Conservation (phyloP, 345 rosid genomes). For the Excoecaria agallocha region DNA sequence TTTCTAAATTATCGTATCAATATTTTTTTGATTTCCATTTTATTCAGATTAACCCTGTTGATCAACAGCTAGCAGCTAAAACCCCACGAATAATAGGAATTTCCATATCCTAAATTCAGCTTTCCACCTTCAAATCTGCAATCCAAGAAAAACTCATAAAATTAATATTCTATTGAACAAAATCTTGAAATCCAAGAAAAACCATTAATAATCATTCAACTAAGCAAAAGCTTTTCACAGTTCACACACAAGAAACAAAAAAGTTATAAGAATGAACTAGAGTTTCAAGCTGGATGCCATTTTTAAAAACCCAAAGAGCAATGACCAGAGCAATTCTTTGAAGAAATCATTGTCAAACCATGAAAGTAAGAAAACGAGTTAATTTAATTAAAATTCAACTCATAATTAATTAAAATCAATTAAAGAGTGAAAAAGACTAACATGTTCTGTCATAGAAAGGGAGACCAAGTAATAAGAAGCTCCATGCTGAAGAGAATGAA, state of each 20-base stretch:
- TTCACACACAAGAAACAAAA: conserved; percentile 7
- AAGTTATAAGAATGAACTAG: neutral
- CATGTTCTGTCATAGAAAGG: conserved; percentile 8
- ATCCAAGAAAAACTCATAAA: conserved; percentile 3
- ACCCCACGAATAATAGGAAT: conserved; percentile 1
- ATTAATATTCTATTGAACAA: conserved; percentile 1
- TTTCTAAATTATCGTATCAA: too few relatives aligned
- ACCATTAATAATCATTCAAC: neutral
- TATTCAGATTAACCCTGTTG: too few relatives aligned
- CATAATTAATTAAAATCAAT: neutral
- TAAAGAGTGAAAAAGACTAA: neutral
- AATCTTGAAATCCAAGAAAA: neutral
- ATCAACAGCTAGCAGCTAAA: neutral
- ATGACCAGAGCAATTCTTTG: neutral
- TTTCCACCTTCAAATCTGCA: conserved; percentile 29
- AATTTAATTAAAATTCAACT: neutral
- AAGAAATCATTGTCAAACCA: neutral
- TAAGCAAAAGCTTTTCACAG: conserved; percentile 11
- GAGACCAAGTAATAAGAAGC: conserved; percentile 75
- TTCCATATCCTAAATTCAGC: neutral
- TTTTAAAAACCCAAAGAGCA: conserved; percentile 4
- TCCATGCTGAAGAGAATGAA: conserved; percentile 82
- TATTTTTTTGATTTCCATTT: too few relatives aligned
- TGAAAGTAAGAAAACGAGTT: too few relatives aligned
- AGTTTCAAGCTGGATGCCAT: neutral